Evolutionary conservation across 1,284 basidiomycete species (phyloP).

Genomic region (Hypsizygus ulmarius): DNA sequence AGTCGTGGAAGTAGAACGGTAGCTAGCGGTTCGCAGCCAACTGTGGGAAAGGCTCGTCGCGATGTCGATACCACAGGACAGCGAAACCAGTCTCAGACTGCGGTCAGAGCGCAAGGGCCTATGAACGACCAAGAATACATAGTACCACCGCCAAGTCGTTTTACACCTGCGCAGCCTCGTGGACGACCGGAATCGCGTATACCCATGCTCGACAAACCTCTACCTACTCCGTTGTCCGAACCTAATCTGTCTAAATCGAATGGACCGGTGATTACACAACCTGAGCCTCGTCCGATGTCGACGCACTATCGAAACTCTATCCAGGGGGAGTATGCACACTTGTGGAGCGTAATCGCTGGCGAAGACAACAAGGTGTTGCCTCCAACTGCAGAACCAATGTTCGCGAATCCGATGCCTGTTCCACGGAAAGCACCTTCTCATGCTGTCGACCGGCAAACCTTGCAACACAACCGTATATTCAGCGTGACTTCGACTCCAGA

Average conservation of each 20-base stretch:
- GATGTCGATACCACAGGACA: constrained; percentile 6
- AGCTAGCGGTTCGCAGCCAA: constrained; percentile 1
- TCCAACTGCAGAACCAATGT: constrained; percentile 1
- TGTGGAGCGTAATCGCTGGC: constrained; percentile 18
- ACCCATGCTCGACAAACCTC: constrained; percentile 19
- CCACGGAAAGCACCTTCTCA: not conserved
- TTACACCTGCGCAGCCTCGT: constrained; percentile 10
- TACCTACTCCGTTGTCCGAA: constrained; percentile 5
- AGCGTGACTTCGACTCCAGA: not conserved
- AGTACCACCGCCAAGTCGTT: constrained; percentile 5
- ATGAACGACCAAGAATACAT: not conserved
- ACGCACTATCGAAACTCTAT: constrained; percentile 7
- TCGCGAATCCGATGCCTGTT: constrained; percentile 1
- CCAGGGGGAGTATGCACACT: constrained; percentile 14
- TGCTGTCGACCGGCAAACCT: not conserved
- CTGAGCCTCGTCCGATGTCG: not conserved
- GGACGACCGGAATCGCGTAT: constrained; percentile 17
- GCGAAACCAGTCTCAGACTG: not conserved
- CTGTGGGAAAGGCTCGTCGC: constrained; percentile 8
- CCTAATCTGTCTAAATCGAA: not conserved
- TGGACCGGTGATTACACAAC: not conserved
- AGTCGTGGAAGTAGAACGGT: constrained; percentile 10
- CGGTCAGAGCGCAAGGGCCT: not conserved
- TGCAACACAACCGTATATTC: not conserved
- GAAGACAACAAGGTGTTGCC: constrained; percentile 6